Conservation (phyloP, 78 protist species). For the Isochrysis galbana region DNA sequence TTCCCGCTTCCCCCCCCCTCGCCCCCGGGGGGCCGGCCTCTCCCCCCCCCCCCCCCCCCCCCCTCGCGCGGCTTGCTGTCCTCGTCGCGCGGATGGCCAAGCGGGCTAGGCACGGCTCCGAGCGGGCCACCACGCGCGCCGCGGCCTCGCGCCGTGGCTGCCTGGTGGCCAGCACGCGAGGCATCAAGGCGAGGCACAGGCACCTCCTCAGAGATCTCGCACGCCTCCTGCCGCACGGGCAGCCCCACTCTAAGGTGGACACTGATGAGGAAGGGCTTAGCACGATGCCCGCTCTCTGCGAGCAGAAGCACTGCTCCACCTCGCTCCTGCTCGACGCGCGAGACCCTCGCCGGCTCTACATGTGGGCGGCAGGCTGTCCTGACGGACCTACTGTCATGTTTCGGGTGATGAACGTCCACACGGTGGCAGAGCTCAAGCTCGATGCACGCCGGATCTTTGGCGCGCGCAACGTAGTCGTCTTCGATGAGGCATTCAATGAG, state of each 20-base stretch:
- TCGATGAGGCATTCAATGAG: neutral
- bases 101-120: no score
- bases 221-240: neutral
- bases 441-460: neutral
- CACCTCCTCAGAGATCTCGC: neutral
- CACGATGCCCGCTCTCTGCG: neutral
- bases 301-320: neutral
- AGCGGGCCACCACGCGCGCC: no score
- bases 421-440: slow-evolving; percentile 4
- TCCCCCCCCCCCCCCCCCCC: no score
- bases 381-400: neutral
- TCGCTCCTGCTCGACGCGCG: slow-evolving; percentile 18
- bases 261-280: neutral
- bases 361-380: neutral
- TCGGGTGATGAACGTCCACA: neutral
- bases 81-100: no score
- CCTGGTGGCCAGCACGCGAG: neutral
- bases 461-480: neutral
- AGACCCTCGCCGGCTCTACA: slow-evolving; percentile 6
- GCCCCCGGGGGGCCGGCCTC: no score
- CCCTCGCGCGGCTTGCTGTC: no score
- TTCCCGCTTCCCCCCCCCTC: no score
- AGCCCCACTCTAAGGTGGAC: neutral
- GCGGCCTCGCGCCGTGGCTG: no score
- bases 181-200: neutral